phyloP scores from a whole-genome alignment of 345 rosid genomes.

The Citrus mangshanensis region DNA sequence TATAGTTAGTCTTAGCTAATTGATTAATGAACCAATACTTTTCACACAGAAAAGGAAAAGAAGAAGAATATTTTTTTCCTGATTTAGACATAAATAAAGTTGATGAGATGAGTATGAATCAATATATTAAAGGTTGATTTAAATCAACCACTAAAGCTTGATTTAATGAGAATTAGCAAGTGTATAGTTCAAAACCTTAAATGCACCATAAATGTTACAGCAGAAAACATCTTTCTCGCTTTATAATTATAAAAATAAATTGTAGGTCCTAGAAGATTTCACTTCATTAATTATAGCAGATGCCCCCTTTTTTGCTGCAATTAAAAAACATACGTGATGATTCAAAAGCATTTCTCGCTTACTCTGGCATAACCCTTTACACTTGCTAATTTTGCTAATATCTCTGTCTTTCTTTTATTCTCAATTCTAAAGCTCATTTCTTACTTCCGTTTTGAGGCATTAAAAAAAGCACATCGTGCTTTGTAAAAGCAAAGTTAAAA shows the following conservation, averaged over 20 bases:
- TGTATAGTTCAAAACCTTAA: constrained; percentile 26
- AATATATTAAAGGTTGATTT: not conserved
- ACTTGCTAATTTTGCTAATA: constrained; percentile 29
- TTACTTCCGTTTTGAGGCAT: constrained; percentile 27
- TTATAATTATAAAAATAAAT: not conserved
- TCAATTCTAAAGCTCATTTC: constrained; percentile 6
- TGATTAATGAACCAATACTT: not conserved
- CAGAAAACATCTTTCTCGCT: not conserved
- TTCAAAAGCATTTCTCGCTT: constrained; percentile 16
- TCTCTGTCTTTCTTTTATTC: not conserved
- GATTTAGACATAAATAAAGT: not conserved
- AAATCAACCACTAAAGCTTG: too few species aligned
- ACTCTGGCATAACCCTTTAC: constrained; percentile 4
- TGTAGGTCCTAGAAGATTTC: constrained; percentile 9
- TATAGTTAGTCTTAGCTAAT: not conserved
- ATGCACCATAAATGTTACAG: constrained; percentile 4
- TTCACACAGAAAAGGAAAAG: not conserved
- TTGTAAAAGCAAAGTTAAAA: constrained; percentile 16
- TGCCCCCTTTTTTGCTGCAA: not conserved
- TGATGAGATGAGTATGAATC: constrained; percentile 1
- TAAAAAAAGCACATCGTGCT: constrained; percentile 21
- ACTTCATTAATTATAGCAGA: not conserved
- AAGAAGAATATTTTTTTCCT: not conserved
- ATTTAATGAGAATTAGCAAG: too few species aligned
- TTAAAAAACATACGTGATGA: constrained; percentile 10